phyloP scores from a whole-genome alignment of 345 rosid genomes.

The Limnanthes douglasii region DNA sequence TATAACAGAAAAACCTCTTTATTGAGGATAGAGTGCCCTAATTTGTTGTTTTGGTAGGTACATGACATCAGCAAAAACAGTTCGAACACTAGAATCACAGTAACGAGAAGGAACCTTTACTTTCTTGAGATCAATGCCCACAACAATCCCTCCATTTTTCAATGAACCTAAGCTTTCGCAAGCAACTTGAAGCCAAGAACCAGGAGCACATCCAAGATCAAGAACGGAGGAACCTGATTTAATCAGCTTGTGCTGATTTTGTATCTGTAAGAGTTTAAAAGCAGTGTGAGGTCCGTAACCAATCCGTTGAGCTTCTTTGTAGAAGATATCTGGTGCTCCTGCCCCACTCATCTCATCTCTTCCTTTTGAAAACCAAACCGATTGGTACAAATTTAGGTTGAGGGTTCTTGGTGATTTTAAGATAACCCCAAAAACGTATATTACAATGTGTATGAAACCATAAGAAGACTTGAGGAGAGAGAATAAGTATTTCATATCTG shows the following conservation, averaged over 20 bases:
- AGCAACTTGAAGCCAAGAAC: constrained; percentile 99
- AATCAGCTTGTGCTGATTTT: constrained; percentile 67
- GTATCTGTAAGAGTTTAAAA: constrained; percentile 95
- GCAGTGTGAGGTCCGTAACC: constrained; percentile 98
- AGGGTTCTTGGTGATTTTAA: too few species aligned
- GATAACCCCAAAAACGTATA: too few species aligned
- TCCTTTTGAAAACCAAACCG: too few species aligned
- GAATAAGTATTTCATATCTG: too few species aligned
- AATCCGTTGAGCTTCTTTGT: constrained; percentile 92
- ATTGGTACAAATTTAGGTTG: too few species aligned
- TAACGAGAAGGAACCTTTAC: constrained; percentile 76
- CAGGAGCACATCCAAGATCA: constrained; percentile 96
- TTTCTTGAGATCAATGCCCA: constrained; percentile 90
- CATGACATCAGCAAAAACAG: constrained; percentile 66
- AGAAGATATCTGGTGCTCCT: constrained; percentile 89
- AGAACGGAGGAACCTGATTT: constrained; percentile 80
- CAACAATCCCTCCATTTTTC: constrained; percentile 64
- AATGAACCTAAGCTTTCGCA: constrained; percentile 84
- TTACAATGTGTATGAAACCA: too few species aligned
- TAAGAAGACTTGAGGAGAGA: too few species aligned
- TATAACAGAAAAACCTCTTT: constrained; percentile 67
- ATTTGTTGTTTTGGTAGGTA: constrained; percentile 41
- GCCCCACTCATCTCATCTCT: constrained; percentile 61
- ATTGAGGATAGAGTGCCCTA: constrained; percentile 54
- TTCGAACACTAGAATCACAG: constrained; percentile 76